Conservation (phyloP, 2,329 filamentous ascomycete genomes). For the Metarhizium guizhouense region DNA sequence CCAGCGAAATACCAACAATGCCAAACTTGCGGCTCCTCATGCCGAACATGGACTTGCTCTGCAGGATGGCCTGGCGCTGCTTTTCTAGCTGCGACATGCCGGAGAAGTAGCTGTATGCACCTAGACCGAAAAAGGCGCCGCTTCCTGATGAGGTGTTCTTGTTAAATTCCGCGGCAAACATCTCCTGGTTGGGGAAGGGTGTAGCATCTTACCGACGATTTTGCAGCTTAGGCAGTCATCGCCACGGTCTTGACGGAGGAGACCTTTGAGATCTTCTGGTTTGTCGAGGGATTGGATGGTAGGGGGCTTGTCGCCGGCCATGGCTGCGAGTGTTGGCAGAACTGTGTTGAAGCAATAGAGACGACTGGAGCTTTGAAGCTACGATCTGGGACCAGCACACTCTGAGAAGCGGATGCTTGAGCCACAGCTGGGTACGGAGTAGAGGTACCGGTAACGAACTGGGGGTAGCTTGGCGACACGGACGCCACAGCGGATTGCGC, state of each 20-base stretch:
- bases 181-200: background rate
- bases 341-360: background rate
- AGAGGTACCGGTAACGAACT: too few species aligned
- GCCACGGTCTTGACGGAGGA: conserved; percentile 45
- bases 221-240: conserved; percentile 65
- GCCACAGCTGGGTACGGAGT: too few species aligned
- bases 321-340: conserved; percentile 5
- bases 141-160: conserved; percentile 43
- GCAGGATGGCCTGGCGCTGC: conserved; percentile 56
- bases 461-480: too few species aligned
- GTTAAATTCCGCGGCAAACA: background rate
- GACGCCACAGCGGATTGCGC: too few species aligned
- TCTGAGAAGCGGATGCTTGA: too few species aligned
- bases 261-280: conserved; percentile 51
- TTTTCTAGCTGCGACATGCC: conserved; percentile 63
- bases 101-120: conserved; percentile 67
- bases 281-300: conserved; percentile 45
- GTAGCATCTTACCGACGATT: conserved; percentile 48
- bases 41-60: conserved; percentile 62
- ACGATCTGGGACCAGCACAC: too few species aligned
- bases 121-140: conserved; percentile 65
- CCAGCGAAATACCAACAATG: conserved; percentile 58
- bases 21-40: conserved; percentile 61
- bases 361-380: background rate
- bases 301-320: conserved; percentile 34